These are phyloP conservation scores for Hypericum androsaemum DNA, from an alignment of 345 rosid species.

Conservation along the genomic window DNA sequence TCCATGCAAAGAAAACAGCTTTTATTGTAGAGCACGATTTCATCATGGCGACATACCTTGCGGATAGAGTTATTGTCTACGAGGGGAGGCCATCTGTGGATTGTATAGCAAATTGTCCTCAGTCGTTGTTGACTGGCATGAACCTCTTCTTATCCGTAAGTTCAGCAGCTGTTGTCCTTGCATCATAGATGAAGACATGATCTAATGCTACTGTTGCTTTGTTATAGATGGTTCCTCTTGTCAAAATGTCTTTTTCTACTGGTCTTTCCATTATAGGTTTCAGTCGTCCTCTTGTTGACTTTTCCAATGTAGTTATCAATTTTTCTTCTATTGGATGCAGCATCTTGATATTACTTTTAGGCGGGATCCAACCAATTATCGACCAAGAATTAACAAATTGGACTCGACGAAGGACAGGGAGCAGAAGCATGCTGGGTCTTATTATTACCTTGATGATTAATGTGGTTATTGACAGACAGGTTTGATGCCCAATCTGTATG, in stretches of 20 bases:
- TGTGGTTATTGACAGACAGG: neutral
- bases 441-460: slow-evolving; percentile 81
- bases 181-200: neutral
- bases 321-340: slow-evolving; percentile 26
- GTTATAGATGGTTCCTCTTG: too few relatives aligned
- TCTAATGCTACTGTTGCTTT: too few relatives aligned
- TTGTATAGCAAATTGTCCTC: slow-evolving; percentile 89
- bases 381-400: slow-evolving; percentile 91
- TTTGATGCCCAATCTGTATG: neutral
- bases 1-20: slow-evolving; percentile 97
- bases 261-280: too few relatives aligned
- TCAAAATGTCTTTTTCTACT: too few relatives aligned
- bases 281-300: neutral
- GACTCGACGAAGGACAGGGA: slow-evolving; percentile 96
- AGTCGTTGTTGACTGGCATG: slow-evolving; percentile 93
- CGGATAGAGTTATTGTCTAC: slow-evolving; percentile 87
- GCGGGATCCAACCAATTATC: slow-evolving; percentile 85
- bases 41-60: slow-evolving; percentile 93
- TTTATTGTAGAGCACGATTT: slow-evolving; percentile 98
- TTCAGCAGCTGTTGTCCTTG: neutral
- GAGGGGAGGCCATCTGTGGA: slow-evolving; percentile 88
- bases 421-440: slow-evolving; percentile 91
- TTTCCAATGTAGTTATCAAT: neutral
- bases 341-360: slow-evolving; percentile 90
- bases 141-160: slow-evolving; percentile 94